These are phyloP conservation scores for Schizophyllum amplum DNA, from an alignment of 1,284 basidiomycete genomes.

Conservation along the genomic window DNA sequence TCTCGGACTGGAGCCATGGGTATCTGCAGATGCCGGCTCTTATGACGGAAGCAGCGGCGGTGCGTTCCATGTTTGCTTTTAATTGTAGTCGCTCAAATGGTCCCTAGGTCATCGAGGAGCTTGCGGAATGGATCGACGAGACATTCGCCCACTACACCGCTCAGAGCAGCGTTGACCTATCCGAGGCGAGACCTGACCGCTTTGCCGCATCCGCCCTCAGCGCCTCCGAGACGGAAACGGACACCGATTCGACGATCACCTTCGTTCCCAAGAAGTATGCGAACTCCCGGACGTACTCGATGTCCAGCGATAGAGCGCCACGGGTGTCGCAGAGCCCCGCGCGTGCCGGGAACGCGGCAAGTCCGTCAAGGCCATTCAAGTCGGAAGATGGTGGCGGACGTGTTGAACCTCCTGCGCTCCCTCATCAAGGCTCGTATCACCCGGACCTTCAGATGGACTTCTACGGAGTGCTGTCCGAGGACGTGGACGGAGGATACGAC, in stretches of 20 bases:
- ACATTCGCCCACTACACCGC: constrained; percentile 47
- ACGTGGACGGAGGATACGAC: not conserved
- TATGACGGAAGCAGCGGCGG: constrained; percentile 76
- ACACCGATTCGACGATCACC: constrained; percentile 53
- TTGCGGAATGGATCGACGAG: constrained; percentile 89
- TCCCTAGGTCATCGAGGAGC: constrained; percentile 63
- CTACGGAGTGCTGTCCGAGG: not conserved
- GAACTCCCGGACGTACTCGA: constrained; percentile 14
- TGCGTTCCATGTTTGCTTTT: constrained; percentile 17
- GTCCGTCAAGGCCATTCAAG: constrained; percentile 10
- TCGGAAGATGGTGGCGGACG: constrained; percentile 4
- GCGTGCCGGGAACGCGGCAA: too few species aligned
- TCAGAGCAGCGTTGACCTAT: not conserved
- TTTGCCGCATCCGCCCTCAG: constrained; percentile 19
- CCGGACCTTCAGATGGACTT: not conserved
- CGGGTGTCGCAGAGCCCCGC: constrained; percentile 3
- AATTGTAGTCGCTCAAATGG: not conserved
- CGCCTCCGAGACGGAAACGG: constrained; percentile 51
- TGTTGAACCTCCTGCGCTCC: constrained; percentile 1
- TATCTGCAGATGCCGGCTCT: constrained; percentile 91
- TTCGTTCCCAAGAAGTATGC: constrained; percentile 55
- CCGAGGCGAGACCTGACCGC: constrained; percentile 13
- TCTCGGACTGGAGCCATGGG: constrained; percentile 89
- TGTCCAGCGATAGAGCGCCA: constrained; percentile 5
- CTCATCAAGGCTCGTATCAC: not conserved